phyloP scores from a whole-genome alignment of 1,284 basidiomycete genomes.

The Moesziomyces parantarcticus region DNA sequence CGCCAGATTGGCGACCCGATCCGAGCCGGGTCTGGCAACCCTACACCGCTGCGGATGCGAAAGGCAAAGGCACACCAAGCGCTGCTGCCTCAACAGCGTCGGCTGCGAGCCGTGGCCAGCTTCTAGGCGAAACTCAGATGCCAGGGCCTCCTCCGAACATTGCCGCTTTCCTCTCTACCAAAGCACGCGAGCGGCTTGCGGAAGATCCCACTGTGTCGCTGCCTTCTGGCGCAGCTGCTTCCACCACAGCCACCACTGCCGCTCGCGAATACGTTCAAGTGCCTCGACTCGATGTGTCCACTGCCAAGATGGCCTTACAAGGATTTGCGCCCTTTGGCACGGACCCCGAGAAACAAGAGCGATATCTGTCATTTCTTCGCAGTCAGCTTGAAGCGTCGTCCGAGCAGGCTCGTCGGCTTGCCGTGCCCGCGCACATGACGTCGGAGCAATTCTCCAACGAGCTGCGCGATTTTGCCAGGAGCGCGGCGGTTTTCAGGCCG shows the following conservation, averaged over 20 bases:
- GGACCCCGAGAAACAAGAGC: slow-evolving; percentile 81
- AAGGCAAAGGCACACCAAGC: slow-evolving; percentile 69
- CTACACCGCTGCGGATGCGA: slow-evolving; percentile 21
- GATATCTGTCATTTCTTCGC: slow-evolving; percentile 84
- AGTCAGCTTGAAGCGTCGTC: slow-evolving; percentile 74
- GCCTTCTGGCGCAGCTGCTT: slow-evolving; percentile 35
- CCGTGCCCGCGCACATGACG: slow-evolving; percentile 71
- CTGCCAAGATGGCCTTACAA: slow-evolving; percentile 84
- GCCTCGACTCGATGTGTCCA: slow-evolving; percentile 77
- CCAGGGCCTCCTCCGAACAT: slow-evolving; percentile 80
- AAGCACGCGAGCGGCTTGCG: slow-evolving; percentile 85
- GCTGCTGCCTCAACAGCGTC: slow-evolving; percentile 64
- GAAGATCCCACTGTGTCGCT: slow-evolving; percentile 71
- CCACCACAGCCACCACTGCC: slow-evolving; percentile 1
- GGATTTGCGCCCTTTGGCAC: slow-evolving; percentile 90
- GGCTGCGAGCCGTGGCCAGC: slow-evolving; percentile 76
- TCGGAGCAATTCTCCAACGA: slow-evolving; percentile 82
- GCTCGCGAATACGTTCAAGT: slow-evolving; percentile 69
- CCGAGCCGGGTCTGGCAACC: slow-evolving; percentile 79
- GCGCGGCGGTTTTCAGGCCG: slow-evolving; percentile 89
- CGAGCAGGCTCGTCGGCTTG: slow-evolving; percentile 67
- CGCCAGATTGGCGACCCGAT: slow-evolving; percentile 84
- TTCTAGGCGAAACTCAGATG: slow-evolving; percentile 83
- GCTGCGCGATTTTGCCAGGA: slow-evolving; percentile 83
- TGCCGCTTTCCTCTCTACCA: slow-evolving; percentile 91